phyloP scores from a whole-genome alignment of 2,329 filamentous ascomycete species.

The Bimuria novae-zelandiae region DNA sequence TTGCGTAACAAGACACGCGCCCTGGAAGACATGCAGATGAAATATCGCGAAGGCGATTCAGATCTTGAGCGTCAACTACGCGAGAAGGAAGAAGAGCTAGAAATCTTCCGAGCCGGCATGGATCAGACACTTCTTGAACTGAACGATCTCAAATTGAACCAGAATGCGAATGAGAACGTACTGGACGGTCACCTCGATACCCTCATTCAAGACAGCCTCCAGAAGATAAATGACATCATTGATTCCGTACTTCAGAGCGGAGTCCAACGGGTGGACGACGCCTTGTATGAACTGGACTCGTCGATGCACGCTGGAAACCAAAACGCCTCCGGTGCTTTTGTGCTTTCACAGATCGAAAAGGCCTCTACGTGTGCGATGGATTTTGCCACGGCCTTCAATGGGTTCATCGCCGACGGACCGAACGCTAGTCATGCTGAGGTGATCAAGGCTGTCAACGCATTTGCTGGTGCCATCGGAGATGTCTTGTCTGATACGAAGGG shows the following conservation, averaged over 20 bases:
- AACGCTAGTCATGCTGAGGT: constrained; percentile 88
- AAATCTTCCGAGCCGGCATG: constrained; percentile 98
- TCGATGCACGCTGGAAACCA: constrained; percentile 99
- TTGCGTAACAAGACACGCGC: constrained; percentile 83
- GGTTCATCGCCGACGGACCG: constrained; percentile 95
- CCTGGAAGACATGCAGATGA: constrained; percentile 80
- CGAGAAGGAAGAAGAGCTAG: constrained; percentile 96
- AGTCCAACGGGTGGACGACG: constrained; percentile 92
- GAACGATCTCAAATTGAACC: constrained; percentile 74
- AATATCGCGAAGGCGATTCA: constrained; percentile 76
- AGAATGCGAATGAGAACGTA: constrained; percentile 71
- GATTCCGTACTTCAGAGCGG: constrained; percentile 94
- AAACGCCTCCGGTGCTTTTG: constrained; percentile 91
- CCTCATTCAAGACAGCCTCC: constrained; percentile 80
- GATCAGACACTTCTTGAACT: constrained; percentile 93
- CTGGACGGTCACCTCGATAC: constrained; percentile 91
- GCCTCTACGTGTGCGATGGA: constrained; percentile 92
- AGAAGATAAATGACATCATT: constrained; percentile 96
- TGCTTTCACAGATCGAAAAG: constrained; percentile 96
- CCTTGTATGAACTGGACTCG: constrained; percentile 94
- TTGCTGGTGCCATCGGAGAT: constrained; percentile 88
- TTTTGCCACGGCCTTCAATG: constrained; percentile 97
- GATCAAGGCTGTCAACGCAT: constrained; percentile 89
- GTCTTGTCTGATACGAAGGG: constrained; percentile 97
- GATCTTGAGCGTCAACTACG: constrained; percentile 84